Evolutionary conservation across 2,329 filamentous ascomycete genomes (phyloP), one percentile per base, ranked within the genome.

Genomic region (Aaosphaeria pasadenensis): DNA sequence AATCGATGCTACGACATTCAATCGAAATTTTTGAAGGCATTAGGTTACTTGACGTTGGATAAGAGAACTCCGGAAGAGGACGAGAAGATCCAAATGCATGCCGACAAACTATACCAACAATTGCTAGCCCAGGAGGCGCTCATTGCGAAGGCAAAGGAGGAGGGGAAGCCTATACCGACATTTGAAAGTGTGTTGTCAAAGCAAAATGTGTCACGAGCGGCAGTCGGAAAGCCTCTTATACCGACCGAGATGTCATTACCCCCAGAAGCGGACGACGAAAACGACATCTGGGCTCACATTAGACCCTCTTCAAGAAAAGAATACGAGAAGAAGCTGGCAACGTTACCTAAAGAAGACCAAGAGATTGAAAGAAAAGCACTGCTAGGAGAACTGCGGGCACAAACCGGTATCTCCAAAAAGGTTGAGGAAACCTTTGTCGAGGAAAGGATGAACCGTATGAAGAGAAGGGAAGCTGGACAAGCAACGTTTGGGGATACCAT

Each of bases 1-100:
- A 88, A 94, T 66, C 80, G 88, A 57, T 99, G 94, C 74, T 96
- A 94, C 69, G 86, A 80, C 46, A 91, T 91, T 76, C 94, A 99
- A 74, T 85, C 84, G 82, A 87, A 92, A 69, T 91, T 99, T 59
- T 75, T 99, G 30, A 91, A 92, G 71, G 91, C 91, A 1, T 74
- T 99, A 13, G 94, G 94, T 4, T 97, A 96, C 67, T 80, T 95
- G 6, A 83, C 82, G 29, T 76, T 82, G 52, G 81, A 87, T 40
- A 81, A 85, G 24, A 75, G 85, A 6, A 74, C 79, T 0, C 79
- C 85, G 30, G 80, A 88, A 44, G 88, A 96, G 60, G 91, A 96
- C 68, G 83, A 87, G 58, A 90, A 48, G 50, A 75, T 99, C 52
- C 94, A 97, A 72, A 89, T 97, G 86, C 91, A 96, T 69, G 92